phyloP scores from a whole-genome alignment of 2,329 filamentous ascomycete genomes.

The Sclerotinia sclerotiorum region DNA sequence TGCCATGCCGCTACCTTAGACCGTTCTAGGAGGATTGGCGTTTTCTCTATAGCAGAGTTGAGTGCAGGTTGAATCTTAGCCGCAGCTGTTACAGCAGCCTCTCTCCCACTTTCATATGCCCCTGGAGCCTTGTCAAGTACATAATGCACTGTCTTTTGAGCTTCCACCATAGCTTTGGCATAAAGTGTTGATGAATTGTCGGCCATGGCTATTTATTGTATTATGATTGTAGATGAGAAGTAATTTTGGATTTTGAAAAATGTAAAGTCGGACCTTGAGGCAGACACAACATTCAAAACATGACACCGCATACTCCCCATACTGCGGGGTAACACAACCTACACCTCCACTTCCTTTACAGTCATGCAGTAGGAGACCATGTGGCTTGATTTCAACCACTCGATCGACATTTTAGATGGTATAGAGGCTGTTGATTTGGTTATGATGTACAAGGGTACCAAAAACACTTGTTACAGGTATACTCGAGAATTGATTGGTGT shows the following conservation, averaged over 20 bases:
- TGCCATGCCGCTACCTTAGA: background rate
- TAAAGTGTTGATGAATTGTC: slow-evolving; percentile 1
- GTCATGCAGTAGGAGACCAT: background rate
- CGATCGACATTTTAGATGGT: background rate
- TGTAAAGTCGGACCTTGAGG: background rate
- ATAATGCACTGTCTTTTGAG: slow-evolving; percentile 12
- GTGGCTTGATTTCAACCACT: slow-evolving; percentile 8
- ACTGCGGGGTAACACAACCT: background rate
- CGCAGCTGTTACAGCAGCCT: background rate
- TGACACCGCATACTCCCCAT: background rate
- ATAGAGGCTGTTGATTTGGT: background rate
- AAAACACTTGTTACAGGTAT: background rate
- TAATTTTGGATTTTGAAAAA: background rate
- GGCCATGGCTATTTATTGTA: slow-evolving; percentile 4
- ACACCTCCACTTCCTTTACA: background rate
- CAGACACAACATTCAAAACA: background rate
- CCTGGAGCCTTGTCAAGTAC: slow-evolving; percentile 10
- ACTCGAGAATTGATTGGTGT: background rate
- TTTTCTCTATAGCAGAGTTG: slow-evolving; percentile 12
- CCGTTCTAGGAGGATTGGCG: background rate
- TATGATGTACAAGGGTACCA: background rate
- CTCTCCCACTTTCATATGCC: slow-evolving; percentile 16
- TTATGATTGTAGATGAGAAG: background rate
- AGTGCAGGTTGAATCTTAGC: slow-evolving; percentile 10
- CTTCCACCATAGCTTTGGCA: slow-evolving; percentile 2